Percentiles rank a stretch among this genome's conserved stretches.
phyloP scores from a whole-genome alignment of 2,329 filamentous ascomycete species.

The Venturia aucupariae region DNA sequence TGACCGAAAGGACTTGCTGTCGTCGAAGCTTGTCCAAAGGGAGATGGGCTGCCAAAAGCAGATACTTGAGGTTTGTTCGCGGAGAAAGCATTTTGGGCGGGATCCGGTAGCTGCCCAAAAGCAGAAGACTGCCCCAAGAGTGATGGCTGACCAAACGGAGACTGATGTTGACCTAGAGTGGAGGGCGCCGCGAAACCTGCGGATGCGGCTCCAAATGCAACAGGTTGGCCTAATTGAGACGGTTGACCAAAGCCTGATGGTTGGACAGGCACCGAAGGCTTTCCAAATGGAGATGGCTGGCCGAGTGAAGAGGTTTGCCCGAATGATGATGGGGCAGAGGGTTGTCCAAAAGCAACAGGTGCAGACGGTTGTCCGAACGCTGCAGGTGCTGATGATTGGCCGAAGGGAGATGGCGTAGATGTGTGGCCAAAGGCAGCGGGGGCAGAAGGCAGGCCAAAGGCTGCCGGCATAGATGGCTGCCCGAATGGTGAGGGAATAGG shows the following conservation, averaged over 20 bases:
- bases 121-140: slow-evolving; percentile 6
- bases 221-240: slow-evolving; percentile 13
- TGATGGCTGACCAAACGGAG: slow-evolving; percentile 17
- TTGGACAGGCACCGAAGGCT: slow-evolving; percentile 13
- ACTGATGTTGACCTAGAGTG: slow-evolving; percentile 1
- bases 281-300: slow-evolving; percentile 15
- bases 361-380: slow-evolving; percentile 23
- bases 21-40: slow-evolving; percentile 21
- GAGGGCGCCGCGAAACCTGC: slow-evolving; percentile 13
- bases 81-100: background rate
- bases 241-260: slow-evolving; percentile 11
- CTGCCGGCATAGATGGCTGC: background rate
- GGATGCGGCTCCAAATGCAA: slow-evolving; percentile 9
- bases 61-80: background rate
- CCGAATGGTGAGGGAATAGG: background rate
- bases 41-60: slow-evolving; percentile 17
- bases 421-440: slow-evolving; percentile 16
- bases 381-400: slow-evolving; percentile 12
- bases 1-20: slow-evolving; percentile 12
- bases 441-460: slow-evolving; percentile 4
- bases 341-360: slow-evolving; percentile 9
- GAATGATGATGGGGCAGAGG: slow-evolving; percentile 18
- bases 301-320: slow-evolving; percentile 21
- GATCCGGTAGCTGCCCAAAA: slow-evolving; percentile 18
- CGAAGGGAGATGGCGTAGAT: background rate